These are phyloP conservation scores for Babesia sp. DNA, from an alignment of 169 alveolate genomes.

Conservation along the genomic window DNA sequence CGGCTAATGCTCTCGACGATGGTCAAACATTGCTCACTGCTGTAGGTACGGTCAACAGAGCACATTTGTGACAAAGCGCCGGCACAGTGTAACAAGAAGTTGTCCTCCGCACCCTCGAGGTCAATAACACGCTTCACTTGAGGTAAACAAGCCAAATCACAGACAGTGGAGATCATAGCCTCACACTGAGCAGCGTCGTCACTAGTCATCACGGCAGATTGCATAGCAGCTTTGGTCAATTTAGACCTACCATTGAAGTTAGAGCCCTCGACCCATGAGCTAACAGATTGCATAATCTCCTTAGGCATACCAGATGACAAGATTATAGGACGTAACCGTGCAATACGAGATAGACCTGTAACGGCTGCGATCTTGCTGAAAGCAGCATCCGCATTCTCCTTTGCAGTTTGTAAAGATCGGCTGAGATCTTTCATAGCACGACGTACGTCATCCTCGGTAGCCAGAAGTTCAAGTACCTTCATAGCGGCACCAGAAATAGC, in stretches of 20 bases:
- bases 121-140: constrained; percentile 83
- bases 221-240: constrained; percentile 80
- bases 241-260: constrained; percentile 79
- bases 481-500: constrained; percentile 81
- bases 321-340: constrained; percentile 69
- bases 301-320: constrained; percentile 60
- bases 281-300: constrained; percentile 74
- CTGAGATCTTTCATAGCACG: constrained; percentile 79
- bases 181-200: constrained; percentile 49
- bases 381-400: constrained; percentile 80
- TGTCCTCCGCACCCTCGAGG: constrained; percentile 84
- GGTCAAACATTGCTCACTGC: constrained; percentile 63
- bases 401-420: constrained; percentile 70
- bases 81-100: constrained; percentile 79
- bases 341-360: constrained; percentile 84
- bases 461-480: constrained; percentile 81
- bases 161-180: constrained; percentile 34
- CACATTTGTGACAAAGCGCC: constrained; percentile 76
- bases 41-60: constrained; percentile 67
- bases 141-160: constrained; percentile 75
- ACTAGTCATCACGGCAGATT: constrained; percentile 72
- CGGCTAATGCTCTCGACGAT: constrained; percentile 76
- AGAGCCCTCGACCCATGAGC: constrained; percentile 80
- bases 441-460: constrained; percentile 85
- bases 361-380: constrained; percentile 86